A percentile compares a stretch with the other conserved stretches of the same genome.
Evolutionary conservation across 768 basidiomycete genomes (phyloP).

Genomic region (Fomitopsis serialis): DNA sequence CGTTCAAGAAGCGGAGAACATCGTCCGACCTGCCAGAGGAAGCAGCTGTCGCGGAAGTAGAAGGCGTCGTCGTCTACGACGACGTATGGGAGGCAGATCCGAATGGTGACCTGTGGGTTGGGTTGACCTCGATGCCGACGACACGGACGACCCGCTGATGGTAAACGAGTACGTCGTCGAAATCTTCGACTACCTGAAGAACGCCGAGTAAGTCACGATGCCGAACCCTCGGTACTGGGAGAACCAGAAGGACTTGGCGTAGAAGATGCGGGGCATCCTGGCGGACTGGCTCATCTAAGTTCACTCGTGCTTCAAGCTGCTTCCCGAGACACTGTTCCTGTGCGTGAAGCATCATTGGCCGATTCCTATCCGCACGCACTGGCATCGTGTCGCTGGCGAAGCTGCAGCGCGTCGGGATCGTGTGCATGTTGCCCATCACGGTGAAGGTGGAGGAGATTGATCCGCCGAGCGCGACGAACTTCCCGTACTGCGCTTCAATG

Average conservation of each 20-base stretch:
- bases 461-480: slow-evolving; percentile 77
- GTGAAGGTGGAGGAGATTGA: slow-evolving; percentile 93
- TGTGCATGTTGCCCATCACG: slow-evolving; percentile 82
- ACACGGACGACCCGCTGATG: slow-evolving; percentile 93
- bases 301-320: slow-evolving; percentile 78
- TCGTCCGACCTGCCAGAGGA: slow-evolving; percentile 57
- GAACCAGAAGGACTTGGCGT: slow-evolving; percentile 74
- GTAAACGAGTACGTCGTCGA: slow-evolving; percentile 94
- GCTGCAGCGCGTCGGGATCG: slow-evolving; percentile 79
- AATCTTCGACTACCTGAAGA: slow-evolving; percentile 87
- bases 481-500: slow-evolving; percentile 69
- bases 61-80: slow-evolving; percentile 22
- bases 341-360: slow-evolving; percentile 77
- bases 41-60: slow-evolving; percentile 36
- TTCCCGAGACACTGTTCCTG: slow-evolving; percentile 90
- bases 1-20: slow-evolving; percentile 70
- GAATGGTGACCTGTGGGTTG: slow-evolving; percentile 65
- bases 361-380: slow-evolving; percentile 55
- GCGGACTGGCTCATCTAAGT: slow-evolving; percentile 94
- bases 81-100: slow-evolving; percentile 62
- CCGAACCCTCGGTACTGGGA: slow-evolving; percentile 85
- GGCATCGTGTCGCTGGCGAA: slow-evolving; percentile 57
- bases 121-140: slow-evolving; percentile 90
- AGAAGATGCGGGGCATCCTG: slow-evolving; percentile 86
- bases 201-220: slow-evolving; percentile 74